Percentiles rank a stretch among this genome's conserved stretches.
Evolutionary conservation across 768 basidiomycete genomes (phyloP).

Genomic region (Hypholoma fasciculare): DNA sequence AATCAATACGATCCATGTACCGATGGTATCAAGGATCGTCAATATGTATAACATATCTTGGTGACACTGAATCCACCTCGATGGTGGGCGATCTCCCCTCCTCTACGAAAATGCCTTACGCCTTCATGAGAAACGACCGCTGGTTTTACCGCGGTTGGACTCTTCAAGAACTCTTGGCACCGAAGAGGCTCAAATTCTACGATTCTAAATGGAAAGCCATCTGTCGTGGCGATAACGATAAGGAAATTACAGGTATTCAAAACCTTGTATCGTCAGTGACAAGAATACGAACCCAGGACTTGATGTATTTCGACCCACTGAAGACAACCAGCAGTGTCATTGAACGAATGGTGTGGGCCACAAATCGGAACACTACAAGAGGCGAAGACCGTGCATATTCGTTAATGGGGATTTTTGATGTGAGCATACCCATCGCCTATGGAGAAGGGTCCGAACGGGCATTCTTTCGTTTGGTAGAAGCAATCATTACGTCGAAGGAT

Average conservation of each 20-base stretch:
- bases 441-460: conserved; percentile 1
- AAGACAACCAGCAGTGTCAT: neutral
- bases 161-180: conserved; percentile 4
- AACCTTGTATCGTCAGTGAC: neutral
- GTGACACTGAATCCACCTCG: neutral
- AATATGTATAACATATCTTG: neutral
- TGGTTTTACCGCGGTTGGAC: conserved; percentile 7
- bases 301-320: neutral
- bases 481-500: neutral
- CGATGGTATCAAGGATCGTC: neutral
- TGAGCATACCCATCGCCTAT: neutral
- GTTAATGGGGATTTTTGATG: conserved; percentile 2
- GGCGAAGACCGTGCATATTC: conserved; percentile 4
- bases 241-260: neutral
- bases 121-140: neutral
- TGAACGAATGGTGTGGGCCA: conserved; percentile 3
- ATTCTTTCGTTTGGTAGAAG: conserved; percentile 1
- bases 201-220: neutral
- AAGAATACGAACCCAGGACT: neutral
- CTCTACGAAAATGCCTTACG: no score
- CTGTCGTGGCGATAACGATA: neutral
- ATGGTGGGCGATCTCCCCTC: no score
- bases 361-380: neutral
- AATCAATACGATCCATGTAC: neutral
- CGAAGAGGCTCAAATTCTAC: neutral